Evolutionary conservation across 179 eudicot species (phyloP), one percentile per base, ranked within the genome.

Genomic region (Sideroxylon spinosum): DNA sequence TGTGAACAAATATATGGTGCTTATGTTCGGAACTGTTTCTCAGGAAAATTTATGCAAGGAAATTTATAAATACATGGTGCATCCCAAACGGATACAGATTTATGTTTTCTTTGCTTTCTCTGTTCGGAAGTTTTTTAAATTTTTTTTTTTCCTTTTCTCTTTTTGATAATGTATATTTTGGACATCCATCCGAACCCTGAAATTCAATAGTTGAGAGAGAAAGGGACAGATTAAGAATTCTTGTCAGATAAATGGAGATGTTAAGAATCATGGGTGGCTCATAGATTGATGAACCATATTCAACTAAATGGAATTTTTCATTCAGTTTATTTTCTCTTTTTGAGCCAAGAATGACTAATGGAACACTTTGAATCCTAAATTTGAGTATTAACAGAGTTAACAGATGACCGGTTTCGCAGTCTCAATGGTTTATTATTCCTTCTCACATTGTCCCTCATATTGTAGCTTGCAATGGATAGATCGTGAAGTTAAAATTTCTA

Each of bases 281-380:
- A 29, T 29, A 29, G 37, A 29, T 29, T 29, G 2, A 29, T 3
- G 37, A 29, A 29, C 63, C 23, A 17, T 72, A 55, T 72, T 72
- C 63, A 17, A 72, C 63, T 53, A 26, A 53, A 4, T 55, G 63
- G 32, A 6, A 26, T 25, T 46, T 11, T 28, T 68, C 50, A 37
- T 68, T 48, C 55, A 19, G 28, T 71, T 12, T 53, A 16, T 5
- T 14, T 8, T 28, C 55, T 22, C 13, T 55, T 72, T 72, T 56
- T 46, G 3, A 4, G 23, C 22, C 62, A 11, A 49, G n/a, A 70
- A 22, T 70, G 59, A 70, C 20, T n/a, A 25, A 20, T 26, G 13
- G 44, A 7, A 48, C 20, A 23, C 60, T 71, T 71, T 52, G 44
- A 71, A 71, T 6, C 74, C 74, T 37, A 71, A 70, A 20, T 48